phyloP scores from a whole-genome alignment of 441 rosid genomes.

The Aquilaria agallochum region DNA sequence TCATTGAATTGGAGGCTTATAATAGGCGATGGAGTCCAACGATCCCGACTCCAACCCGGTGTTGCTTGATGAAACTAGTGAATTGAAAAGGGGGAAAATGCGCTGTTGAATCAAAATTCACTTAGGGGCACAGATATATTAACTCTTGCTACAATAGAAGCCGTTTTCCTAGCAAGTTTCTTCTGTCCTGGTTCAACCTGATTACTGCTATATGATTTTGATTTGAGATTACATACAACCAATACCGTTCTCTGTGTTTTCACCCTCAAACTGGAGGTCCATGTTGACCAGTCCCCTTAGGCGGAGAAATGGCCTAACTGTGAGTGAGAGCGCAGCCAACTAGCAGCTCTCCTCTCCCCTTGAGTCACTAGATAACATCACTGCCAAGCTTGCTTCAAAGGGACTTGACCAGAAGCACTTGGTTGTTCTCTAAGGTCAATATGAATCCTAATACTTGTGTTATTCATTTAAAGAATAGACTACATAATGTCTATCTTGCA shows the following conservation, averaged over 20 bases:
- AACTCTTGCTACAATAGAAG: conserved; percentile 62
- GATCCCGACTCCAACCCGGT: conserved; percentile 1
- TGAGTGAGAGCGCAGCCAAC: conserved; percentile 45
- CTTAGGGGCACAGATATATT: conserved; percentile 63
- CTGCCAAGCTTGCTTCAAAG: conserved; percentile 50
- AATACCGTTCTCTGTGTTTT: background rate
- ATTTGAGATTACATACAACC: too few relatives aligned
- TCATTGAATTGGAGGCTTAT: too few relatives aligned
- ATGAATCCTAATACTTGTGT: background rate
- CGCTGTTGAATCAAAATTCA: conserved; percentile 44
- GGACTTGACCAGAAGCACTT: conserved; percentile 60
- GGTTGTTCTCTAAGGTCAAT: conserved; percentile 60
- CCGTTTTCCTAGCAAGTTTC: conserved; percentile 41
- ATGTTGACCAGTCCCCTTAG: conserved; percentile 46
- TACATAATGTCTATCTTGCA: background rate
- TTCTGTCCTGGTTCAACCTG: too few relatives aligned
- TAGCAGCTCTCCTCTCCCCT: conserved; percentile 54
- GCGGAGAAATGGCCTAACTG: conserved; percentile 56
- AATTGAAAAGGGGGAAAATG: conserved; percentile 40
- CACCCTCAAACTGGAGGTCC: conserved; percentile 43
- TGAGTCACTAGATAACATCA: conserved; percentile 52
- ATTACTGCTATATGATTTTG: background rate
- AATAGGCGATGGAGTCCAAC: too few relatives aligned
- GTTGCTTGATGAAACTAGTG: conserved; percentile 43
- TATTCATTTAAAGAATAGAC: too few relatives aligned